A percentile compares a stretch with the other conserved stretches of the same genome.
phyloP scores from a whole-genome alignment of 2,329 filamentous ascomycete species.

The Paracamarosporium sp. region DNA sequence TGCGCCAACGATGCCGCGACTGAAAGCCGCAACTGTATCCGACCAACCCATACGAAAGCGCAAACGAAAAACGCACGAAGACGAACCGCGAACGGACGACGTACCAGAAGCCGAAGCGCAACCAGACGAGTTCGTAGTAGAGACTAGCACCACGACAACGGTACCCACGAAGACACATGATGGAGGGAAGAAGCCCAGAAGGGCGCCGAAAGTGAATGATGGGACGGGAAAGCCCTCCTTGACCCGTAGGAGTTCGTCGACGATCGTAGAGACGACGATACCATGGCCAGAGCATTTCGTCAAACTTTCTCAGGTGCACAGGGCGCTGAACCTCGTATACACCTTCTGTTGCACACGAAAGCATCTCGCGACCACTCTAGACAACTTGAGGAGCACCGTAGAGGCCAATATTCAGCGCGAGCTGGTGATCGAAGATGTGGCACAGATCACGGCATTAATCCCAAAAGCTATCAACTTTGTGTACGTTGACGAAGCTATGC shows the following conservation, averaged over 20 bases:
- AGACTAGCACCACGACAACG: constrained; percentile 43
- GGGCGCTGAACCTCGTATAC: constrained; percentile 88
- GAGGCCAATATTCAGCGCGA: constrained; percentile 79
- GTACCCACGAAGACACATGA: constrained; percentile 65
- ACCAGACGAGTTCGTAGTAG: constrained; percentile 14
- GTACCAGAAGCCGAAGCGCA: constrained; percentile 13
- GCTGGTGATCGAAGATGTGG: constrained; percentile 78
- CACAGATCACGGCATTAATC: constrained; percentile 78
- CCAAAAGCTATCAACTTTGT: constrained; percentile 81
- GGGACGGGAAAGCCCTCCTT: constrained; percentile 46
- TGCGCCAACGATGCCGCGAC: constrained; percentile 41
- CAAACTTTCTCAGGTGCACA: constrained; percentile 75
- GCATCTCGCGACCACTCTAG: constrained; percentile 88
- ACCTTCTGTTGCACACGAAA: constrained; percentile 95
- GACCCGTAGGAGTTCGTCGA: constrained; percentile 55
- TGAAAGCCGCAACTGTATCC: constrained; percentile 55
- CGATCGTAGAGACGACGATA: constrained; percentile 58
- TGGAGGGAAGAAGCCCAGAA: constrained; percentile 60
- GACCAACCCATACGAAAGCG: constrained; percentile 54
- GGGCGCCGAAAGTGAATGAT: constrained; percentile 48
- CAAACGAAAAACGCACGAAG: constrained; percentile 44
- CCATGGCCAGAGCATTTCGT: constrained; percentile 81
- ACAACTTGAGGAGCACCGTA: constrained; percentile 83
- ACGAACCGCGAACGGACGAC: constrained; percentile 20
- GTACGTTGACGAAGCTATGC: constrained; percentile 83